These are phyloP conservation scores for Leccinum huronense DNA, from an alignment of 1,284 basidiomycete species.

Conservation along the genomic window DNA sequence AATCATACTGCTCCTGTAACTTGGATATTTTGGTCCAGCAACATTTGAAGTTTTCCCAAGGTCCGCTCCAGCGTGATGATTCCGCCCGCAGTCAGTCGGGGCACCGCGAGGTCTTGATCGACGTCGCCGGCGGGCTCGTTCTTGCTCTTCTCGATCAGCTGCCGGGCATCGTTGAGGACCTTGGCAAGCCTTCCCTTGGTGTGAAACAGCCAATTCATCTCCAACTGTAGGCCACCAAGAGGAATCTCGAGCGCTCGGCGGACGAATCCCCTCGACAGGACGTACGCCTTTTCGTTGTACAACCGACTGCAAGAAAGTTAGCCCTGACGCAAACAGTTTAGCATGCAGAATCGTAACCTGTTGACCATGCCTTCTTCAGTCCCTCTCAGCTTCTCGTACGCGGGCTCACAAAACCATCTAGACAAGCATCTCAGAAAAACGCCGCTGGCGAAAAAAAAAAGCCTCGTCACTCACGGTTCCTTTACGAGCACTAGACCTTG, in stretches of 20 bases:
- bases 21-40: constrained; percentile 29
- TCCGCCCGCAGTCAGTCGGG: constrained; percentile 75
- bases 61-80: constrained; percentile 78
- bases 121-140: constrained; percentile 37
- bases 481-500: constrained; percentile 91
- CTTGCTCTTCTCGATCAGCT: constrained; percentile 69
- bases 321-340: constrained; percentile 1
- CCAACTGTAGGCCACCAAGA: constrained; percentile 66
- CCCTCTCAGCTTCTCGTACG: constrained; percentile 85
- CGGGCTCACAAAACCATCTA: constrained; percentile 90
- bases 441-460: background rate
- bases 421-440: constrained; percentile 6
- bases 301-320: constrained; percentile 52
- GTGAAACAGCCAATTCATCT: constrained; percentile 77
- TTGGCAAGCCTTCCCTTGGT: constrained; percentile 62
- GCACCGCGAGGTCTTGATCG: constrained; percentile 65
- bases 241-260: constrained; percentile 81
- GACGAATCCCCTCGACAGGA: constrained; percentile 86
- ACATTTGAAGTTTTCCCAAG: constrained; percentile 50
- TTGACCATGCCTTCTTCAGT: constrained; percentile 89
- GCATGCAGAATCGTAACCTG: constrained; percentile 42
- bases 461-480: constrained; percentile 64
- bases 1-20: constrained; percentile 19
- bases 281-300: constrained; percentile 91
- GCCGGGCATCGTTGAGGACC: constrained; percentile 63